A percentile compares a stretch with the other conserved stretches of the same genome.
phyloP scores from a whole-genome alignment of 2,329 filamentous ascomycete genomes.

The Fusarium begoniae region DNA sequence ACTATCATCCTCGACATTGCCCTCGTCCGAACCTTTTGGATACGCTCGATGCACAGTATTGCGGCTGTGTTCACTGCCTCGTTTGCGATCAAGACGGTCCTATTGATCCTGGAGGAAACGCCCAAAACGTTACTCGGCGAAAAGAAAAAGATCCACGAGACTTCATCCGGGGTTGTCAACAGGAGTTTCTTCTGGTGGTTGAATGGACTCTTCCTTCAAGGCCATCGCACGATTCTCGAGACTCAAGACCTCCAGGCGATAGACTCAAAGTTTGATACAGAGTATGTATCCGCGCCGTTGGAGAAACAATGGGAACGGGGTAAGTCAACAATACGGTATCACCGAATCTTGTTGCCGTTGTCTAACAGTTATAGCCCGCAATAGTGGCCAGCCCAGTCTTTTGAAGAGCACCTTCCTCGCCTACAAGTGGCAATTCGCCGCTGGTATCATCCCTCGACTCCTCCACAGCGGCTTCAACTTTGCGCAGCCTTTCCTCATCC shows the following conservation, averaged over 20 bases:
- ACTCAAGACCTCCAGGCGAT: conserved; percentile 41
- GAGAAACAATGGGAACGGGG: conserved; percentile 38
- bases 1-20: conserved; percentile 48
- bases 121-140: conserved; percentile 41
- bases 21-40: conserved; percentile 46
- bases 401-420: conserved; percentile 41
- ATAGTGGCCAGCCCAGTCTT: conserved; percentile 36
- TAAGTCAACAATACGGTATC: background rate
- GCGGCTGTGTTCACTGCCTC: conserved; percentile 42
- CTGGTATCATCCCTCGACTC: conserved; percentile 50
- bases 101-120: conserved; percentile 46
- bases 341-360: accelerated
- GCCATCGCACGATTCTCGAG: conserved; percentile 37
- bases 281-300: conserved; percentile 25
- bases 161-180: conserved; percentile 46
- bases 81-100: conserved; percentile 39
- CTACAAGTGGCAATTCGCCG: conserved; percentile 44
- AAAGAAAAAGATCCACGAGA: conserved; percentile 43
- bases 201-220: conserved; percentile 44
- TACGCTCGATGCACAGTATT: conserved; percentile 41
- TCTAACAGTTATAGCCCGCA: conserved; percentile 12
- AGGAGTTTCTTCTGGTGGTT: conserved; percentile 51
- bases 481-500: conserved; percentile 56
- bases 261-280: conserved; percentile 43
- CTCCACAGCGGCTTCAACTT: conserved; percentile 53